Base-by-base conservation (phyloP, 2,329 filamentous ascomycete species). In the Chrysoporthe deuterocubensis region DNA sequence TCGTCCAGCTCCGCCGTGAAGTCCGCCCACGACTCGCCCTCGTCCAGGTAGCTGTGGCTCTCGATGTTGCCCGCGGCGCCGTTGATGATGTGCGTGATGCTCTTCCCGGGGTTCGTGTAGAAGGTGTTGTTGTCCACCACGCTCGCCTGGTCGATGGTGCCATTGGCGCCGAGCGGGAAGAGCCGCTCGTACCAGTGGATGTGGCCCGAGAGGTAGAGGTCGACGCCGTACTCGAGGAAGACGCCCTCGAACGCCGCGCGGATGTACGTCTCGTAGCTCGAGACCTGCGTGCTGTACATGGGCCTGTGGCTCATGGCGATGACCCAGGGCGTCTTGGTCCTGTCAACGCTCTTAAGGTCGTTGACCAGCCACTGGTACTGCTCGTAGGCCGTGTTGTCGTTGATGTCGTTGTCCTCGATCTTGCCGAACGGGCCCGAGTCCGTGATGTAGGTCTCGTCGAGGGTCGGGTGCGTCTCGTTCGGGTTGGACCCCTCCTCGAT, bases 21-120 rank as follows among this genome's bases (percentile, higher is more conserved):
- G 67, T 80, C 76, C n/a, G 79, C 73, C 9, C 76, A 32, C 0
- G 70, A 70, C 72, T 82, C 69, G 37, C 75, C 76, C 3, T 68
- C 68, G 62, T 72, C 71, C 16, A 85, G 73, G 2, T 75, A 78
- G 69, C 76, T 80, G 75, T 85, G 83, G 67, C 79, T 81, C 71
- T 85, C 83, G 56, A 85, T 80, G 69, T 85, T 85, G 32, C 84
- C 83, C 3, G 84, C 84, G 78, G 83, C 82, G n/a, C 83, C 84
- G 72, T 85, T 85, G 74, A 83, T 77, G 44, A 86, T 76, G 67
- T 85, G 82, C 1, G 82, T 83, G 69, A 85, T 81, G 21, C 82
- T 83, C 34, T 76, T 77, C 58, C 83, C 83, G 1, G 81, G 76
- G 70, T 84, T 84, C 65, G 80, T 79, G 59, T 73, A 71, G 75